These are phyloP conservation scores for Porodaedalea pini DNA, from an alignment of 1,284 basidiomycete species.

Conservation along the genomic window DNA sequence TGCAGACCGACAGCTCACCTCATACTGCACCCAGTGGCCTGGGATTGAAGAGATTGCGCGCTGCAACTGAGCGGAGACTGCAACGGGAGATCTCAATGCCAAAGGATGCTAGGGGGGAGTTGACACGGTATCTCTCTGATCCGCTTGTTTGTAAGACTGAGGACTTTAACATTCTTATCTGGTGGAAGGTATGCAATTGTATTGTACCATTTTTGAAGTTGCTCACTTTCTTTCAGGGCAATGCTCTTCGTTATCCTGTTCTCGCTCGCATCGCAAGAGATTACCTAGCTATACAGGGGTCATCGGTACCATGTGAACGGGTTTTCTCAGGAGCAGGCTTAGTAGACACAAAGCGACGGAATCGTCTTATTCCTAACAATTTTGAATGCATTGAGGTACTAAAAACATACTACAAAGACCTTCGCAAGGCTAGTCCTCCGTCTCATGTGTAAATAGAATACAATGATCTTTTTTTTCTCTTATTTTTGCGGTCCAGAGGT, in stretches of 20 bases:
- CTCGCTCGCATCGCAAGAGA: constrained; percentile 26
- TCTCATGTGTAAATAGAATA: no score
- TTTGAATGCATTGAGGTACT: no score
- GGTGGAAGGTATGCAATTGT: constrained; percentile 25
- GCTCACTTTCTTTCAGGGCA: constrained; percentile 3
- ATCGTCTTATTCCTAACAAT: constrained; percentile 8
- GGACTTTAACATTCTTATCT: background rate
- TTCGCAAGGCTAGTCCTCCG: no score
- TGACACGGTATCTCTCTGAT: background rate
- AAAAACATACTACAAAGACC: no score
- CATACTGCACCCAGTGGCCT: background rate
- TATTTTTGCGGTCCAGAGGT: no score
- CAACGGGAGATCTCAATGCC: background rate
- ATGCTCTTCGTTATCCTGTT: constrained; percentile 19
- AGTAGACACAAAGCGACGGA: constrained; percentile 24
- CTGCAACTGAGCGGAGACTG: background rate
- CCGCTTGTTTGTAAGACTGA: background rate
- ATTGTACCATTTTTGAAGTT: background rate
- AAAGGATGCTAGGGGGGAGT: background rate
- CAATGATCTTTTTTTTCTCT: no score
- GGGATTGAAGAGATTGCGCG: background rate
- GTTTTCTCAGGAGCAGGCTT: constrained; percentile 24
- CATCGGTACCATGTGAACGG: constrained; percentile 24
- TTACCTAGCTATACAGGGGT: constrained; percentile 28
- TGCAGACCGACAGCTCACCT: background rate